These are phyloP conservation scores for Trichocladium antarcticum DNA, from an alignment of 495 filamentous ascomycete species.

Conservation along the genomic window DNA sequence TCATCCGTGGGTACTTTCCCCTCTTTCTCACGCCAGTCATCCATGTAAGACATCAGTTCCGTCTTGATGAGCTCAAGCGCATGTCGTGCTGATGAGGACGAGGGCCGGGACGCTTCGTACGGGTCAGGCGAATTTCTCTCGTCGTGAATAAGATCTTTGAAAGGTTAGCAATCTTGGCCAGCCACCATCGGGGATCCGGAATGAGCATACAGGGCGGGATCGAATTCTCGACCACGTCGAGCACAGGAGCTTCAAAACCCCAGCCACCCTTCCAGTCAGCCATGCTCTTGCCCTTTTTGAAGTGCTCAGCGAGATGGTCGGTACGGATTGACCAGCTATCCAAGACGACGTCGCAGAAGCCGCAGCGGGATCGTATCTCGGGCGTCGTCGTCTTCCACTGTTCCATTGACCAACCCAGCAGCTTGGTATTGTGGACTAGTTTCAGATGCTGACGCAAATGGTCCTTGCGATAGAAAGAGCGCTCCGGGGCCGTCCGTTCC, in stretches of 20 bases:
- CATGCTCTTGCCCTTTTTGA: constrained; percentile 56
- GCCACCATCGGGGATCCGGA: not conserved
- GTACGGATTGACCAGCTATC: constrained; percentile 51
- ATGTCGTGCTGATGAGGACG: constrained; percentile 29
- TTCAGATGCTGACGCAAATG: constrained; percentile 72
- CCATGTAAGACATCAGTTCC: constrained; percentile 36
- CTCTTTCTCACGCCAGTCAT: constrained; percentile 20
- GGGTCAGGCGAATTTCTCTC: constrained; percentile 41
- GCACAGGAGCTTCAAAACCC: constrained; percentile 52
- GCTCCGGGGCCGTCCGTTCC: constrained; percentile 49
- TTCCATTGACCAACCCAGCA: constrained; percentile 50
- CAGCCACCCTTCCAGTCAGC: constrained; percentile 61
- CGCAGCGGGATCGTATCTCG: constrained; percentile 56
- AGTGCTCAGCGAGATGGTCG: constrained; percentile 59
- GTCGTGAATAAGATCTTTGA: constrained; percentile 45
- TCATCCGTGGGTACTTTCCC: constrained; percentile 29
- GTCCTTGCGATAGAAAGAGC: constrained; percentile 76
- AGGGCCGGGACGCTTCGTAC: constrained; percentile 30
- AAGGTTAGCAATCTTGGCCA: constrained; percentile 5
- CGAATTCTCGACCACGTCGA: constrained; percentile 51
- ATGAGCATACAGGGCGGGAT: constrained; percentile 48
- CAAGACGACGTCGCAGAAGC: constrained; percentile 54
- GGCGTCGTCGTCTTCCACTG: constrained; percentile 52
- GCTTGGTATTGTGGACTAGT: constrained; percentile 60
- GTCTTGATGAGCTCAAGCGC: constrained; percentile 44